Conservation (phyloP, 208 protist genomes). For the Leishmania major region DNA sequence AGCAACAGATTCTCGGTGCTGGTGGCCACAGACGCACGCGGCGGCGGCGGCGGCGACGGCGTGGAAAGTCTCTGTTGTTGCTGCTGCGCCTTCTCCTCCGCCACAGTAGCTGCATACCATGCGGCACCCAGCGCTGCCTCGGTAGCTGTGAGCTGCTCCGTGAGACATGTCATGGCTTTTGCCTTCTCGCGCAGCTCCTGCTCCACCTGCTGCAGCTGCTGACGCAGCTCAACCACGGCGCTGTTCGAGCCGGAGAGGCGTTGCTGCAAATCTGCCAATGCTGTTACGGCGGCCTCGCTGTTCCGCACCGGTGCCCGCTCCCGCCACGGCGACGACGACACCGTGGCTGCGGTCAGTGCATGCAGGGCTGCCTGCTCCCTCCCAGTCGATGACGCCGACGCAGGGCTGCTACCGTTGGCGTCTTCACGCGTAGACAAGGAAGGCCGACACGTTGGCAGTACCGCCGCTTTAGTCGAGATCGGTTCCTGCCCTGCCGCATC, state of each 20-base stretch:
- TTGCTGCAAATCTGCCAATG: constrained; percentile 61
- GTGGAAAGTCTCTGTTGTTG: neutral
- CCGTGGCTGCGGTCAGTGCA: neutral
- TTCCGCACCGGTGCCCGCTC: constrained; percentile 21
- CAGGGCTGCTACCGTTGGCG: neutral
- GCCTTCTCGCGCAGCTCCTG: constrained; percentile 16
- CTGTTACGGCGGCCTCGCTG: constrained; percentile 53
- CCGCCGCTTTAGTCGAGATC: neutral
- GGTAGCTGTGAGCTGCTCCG: constrained; percentile 10
- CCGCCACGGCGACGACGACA: constrained; percentile 5
- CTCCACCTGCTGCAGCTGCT: constrained; percentile 13
- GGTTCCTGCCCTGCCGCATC: neutral
- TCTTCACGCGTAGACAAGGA: neutral
- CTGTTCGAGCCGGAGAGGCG: constrained; percentile 33
- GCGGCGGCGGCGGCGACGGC: constrained; percentile 3
- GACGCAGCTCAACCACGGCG: constrained; percentile 23
- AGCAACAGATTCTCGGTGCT: constrained; percentile 2
- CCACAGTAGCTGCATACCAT: neutral
- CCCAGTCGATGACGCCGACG: neutral
- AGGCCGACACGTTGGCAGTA: neutral
- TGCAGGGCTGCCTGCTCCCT: neutral
- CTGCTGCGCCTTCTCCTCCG: constrained; percentile 4
- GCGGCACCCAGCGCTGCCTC: constrained; percentile 3
- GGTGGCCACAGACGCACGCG: neutral
- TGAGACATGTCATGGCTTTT: constrained; percentile 2